Evolutionary conservation across 108 stramenopile species (phyloP), one percentile per base, ranked within the genome.

Genomic region (Nitzschia palea): DNA sequence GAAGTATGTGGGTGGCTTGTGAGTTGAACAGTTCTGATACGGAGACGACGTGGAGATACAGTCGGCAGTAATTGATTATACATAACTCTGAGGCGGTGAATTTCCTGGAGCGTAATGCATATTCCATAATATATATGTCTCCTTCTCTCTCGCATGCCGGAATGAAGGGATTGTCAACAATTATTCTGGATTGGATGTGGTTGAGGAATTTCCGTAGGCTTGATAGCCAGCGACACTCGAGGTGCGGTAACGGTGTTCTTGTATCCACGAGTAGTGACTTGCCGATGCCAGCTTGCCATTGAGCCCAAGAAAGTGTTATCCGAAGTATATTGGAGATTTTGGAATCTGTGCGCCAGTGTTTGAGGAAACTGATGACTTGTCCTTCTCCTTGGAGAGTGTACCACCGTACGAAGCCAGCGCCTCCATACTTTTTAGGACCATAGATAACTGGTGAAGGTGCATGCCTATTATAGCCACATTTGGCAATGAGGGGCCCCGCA

Each of bases 41-140:
- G 14, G 40, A 42, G 23, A 28, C 25, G 8, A 43, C 36, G 8
- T 61, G 59, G 15, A 61, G 59, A 61, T 61, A 61, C 20, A 61
- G 42, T 20, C 59, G 36, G 59, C 59, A 61, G 23, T 61, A 61
- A 20, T 61, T 61, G 35, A 61, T 61, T 15, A 9, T 15, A 6
- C 5, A 4, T 9, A 61, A n/a, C 4, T 61, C 59, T 42, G 6
- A 5, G 5, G 59, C 10, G 3, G 6, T 14, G 27, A 61, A 61
- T 10, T 6, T 6, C 4, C n/a, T 14, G 3, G 3, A 18, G 9
- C 15, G 37, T 8, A 40, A 4, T 17, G 40, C 59, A 17, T 27
- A 12, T 4, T 61, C 56, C 56, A 57, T 57, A 8, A 57, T 27
- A 31, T 57, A n/a, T 8, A 6, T 10, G 56, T 57, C 56, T 9